phyloP scores from a whole-genome alignment of 2,329 filamentous ascomycete genomes.

The Penicillium frequentans region DNA sequence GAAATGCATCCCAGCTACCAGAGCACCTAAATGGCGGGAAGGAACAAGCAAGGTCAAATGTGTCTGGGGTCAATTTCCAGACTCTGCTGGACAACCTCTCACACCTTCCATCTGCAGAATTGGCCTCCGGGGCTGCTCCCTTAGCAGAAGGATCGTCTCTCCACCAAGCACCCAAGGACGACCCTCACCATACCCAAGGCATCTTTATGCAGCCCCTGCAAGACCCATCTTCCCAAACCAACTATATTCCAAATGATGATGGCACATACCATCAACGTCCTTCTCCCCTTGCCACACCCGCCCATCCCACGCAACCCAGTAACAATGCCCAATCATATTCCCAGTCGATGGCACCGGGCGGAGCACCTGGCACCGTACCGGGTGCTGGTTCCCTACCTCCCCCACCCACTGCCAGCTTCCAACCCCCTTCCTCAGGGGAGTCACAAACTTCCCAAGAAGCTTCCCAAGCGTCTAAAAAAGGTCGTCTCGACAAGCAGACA shows the following conservation, averaged over 20 bases:
- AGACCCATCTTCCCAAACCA: slow-evolving; percentile 41
- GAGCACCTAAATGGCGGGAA: slow-evolving; percentile 27
- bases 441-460: slow-evolving; percentile 22
- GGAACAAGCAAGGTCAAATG: slow-evolving; percentile 18
- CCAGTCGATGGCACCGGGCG: slow-evolving; percentile 27
- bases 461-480: slow-evolving; percentile 24
- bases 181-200: slow-evolving; percentile 37
- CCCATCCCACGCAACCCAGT: slow-evolving; percentile 37
- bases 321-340: slow-evolving; percentile 30
- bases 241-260: slow-evolving; percentile 39
- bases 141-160: slow-evolving; percentile 29
- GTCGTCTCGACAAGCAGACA: slow-evolving; percentile 27
- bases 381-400: slow-evolving; percentile 39
- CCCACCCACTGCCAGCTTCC: slow-evolving; percentile 43
- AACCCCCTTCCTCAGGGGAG: slow-evolving; percentile 25
- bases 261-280: slow-evolving; percentile 41
- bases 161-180: slow-evolving; percentile 30
- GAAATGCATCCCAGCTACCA: slow-evolving; percentile 14
- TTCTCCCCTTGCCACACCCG: slow-evolving; percentile 26
- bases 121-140: slow-evolving; percentile 24
- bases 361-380: slow-evolving; percentile 37
- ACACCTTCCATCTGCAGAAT: slow-evolving; percentile 32
- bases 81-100: slow-evolving; percentile 50
- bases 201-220: slow-evolving; percentile 49
- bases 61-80: slow-evolving; percentile 48